phyloP scores from a whole-genome alignment of 768 basidiomycete species.

The Lactifluus piperatus region DNA sequence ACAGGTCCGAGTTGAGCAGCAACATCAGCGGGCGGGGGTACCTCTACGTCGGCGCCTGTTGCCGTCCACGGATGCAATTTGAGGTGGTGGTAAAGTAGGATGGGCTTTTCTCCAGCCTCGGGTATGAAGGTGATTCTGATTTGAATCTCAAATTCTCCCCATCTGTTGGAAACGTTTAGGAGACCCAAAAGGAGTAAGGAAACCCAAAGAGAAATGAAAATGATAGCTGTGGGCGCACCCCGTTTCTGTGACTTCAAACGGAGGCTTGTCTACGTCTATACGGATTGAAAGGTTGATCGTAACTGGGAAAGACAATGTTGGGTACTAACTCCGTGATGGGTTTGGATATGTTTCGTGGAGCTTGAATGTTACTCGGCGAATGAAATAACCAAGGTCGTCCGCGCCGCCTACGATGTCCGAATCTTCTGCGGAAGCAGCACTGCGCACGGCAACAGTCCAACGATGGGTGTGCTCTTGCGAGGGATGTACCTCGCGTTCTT shows the following conservation, averaged over 20 bases:
- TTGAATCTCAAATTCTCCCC: conserved; percentile 98
- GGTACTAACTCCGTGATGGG: conserved; percentile 71
- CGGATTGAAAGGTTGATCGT: neutral
- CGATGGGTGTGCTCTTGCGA: conserved; percentile 81
- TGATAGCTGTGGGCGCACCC: conserved; percentile 43
- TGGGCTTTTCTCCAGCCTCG: conserved; percentile 87
- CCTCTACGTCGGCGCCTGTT: conserved; percentile 53
- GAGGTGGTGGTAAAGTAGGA: conserved; percentile 85
- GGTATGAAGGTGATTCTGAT: conserved; percentile 84
- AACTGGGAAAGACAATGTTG: neutral
- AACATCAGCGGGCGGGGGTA: conserved; percentile 57
- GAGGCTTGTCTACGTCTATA: conserved; percentile 82
- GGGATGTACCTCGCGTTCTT: conserved; percentile 51
- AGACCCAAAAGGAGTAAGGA: neutral
- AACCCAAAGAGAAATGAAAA: neutral
- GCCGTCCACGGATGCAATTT: conserved; percentile 88
- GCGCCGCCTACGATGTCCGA: conserved; percentile 79
- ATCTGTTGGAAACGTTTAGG: conserved; percentile 35
- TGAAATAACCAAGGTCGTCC: conserved; percentile 84
- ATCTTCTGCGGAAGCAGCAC: conserved; percentile 67
- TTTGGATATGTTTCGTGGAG: conserved; percentile 94
- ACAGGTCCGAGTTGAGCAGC: conserved; percentile 69
- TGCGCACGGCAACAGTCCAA: conserved; percentile 94
- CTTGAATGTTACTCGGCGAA: conserved; percentile 96
- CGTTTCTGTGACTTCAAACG: conserved; percentile 93